Base-by-base conservation (phyloP, 2,329 filamentous ascomycete genomes). In the Diaporthe sp. region DNA sequence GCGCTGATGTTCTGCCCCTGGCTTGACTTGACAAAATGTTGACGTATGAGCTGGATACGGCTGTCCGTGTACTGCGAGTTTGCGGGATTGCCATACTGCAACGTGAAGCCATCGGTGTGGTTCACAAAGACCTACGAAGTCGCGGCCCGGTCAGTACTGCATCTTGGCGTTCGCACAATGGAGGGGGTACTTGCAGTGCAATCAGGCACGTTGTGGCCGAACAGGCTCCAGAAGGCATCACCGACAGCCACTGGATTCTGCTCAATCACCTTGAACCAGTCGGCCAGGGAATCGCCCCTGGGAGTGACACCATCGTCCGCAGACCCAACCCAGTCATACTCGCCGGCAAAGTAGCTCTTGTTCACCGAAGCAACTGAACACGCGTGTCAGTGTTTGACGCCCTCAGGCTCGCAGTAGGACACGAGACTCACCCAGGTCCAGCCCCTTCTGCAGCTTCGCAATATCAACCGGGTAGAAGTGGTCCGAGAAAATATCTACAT, bases 401-500 rank as follows among this genome's bases (percentile, higher is more conserved):
- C 31, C 31, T 31, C 31, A 31, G 31, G 31, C 31, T 0, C 31
- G 31, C 31, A 31, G 31, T 31, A 31, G 31, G 31, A 31, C 31
- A 31, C 31, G 31, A 31, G 31, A 75, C 77, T 76, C 71, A 79
- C 79, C 78, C 25, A 79, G 59, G 10, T 77, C 76, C 28, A 81
- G 37, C 65, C 85, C 86, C 1, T 77, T 74, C 68, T 82, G 78
- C 46, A 89, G 79, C 77, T 85, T 85, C 39, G 79, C 78, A n/a
- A 82, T 81, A 75, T 85, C 82, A 67, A 85, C 78, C 0, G 86
- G 86, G 76, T 88, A 88, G 79, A 84, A 88, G 77, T 88, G 87
- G 78, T 89, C 82, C 19, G 84, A 87, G 79, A 84, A 87, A 37
- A 88, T 84, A 77, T 88, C 87, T 4, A 88, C 81, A 77, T 86